phyloP scores from a whole-genome alignment of 257 asterid genomes.

The Buddleja alternifolia region DNA sequence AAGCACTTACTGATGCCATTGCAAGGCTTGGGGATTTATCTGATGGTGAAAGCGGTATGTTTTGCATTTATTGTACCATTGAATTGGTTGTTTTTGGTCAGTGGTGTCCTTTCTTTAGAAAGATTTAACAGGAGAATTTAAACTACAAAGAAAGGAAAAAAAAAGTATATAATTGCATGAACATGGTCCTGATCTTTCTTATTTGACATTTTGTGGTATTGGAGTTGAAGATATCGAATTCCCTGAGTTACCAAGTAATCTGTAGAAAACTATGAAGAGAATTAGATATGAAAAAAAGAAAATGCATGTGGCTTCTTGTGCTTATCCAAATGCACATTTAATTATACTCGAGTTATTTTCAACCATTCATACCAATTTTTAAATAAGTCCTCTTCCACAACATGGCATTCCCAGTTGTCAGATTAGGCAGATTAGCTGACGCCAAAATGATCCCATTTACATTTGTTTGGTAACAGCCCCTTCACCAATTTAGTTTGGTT shows the following conservation, averaged over 20 bases:
- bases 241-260: background rate
- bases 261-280: background rate
- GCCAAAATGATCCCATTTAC: background rate
- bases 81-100: slow-evolving; percentile 2
- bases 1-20: slow-evolving; percentile 74
- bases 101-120: background rate
- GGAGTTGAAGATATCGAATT: background rate
- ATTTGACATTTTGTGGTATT: background rate
- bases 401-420: background rate
- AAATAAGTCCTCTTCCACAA: background rate
- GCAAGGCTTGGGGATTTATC: slow-evolving; percentile 71
- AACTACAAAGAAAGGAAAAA: background rate
- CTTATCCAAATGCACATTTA: background rate
- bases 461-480: too few relatives aligned
- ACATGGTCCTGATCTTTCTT: too few relatives aligned
- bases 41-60: slow-evolving; percentile 85
- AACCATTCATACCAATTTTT: background rate
- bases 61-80: background rate
- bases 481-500: background rate
- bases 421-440: background rate
- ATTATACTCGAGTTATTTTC: background rate
- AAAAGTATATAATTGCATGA: background rate
- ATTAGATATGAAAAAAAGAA: background rate
- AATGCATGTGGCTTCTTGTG: background rate
- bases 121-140: too few relatives aligned